Percentiles rank a stretch among this genome's conserved stretches.
Conservation (phyloP, 306 rosid species). For the Albizia julibrissin region DNA sequence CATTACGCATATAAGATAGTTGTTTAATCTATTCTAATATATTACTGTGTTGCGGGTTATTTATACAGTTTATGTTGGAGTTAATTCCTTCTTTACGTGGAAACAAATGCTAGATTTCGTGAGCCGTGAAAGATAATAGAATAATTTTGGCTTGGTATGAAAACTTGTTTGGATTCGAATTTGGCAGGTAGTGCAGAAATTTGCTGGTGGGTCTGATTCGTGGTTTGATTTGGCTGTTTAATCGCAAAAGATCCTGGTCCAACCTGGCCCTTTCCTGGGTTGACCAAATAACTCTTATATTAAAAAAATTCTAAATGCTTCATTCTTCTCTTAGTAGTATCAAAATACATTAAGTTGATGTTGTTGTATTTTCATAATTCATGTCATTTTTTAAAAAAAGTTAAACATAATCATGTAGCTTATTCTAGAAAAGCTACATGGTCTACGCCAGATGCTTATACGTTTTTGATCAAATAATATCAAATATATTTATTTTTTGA, state of each 20-base stretch:
- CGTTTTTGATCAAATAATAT: no score
- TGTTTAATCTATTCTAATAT: background rate
- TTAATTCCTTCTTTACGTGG: background rate
- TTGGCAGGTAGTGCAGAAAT: background rate
- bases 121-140: background rate
- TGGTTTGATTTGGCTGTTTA: background rate
- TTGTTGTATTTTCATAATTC: no score
- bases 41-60: background rate
- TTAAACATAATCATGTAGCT: background rate
- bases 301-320: background rate
- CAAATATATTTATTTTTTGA: no score
- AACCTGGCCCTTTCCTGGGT: background rate
- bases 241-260: background rate
- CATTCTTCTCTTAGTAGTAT: background rate
- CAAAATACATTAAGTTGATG: background rate
- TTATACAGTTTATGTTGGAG: background rate
- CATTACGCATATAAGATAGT: background rate
- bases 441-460: background rate
- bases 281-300: background rate
- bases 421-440: background rate
- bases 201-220: background rate
- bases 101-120: background rate
- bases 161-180: background rate
- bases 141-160: background rate
- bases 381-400: no score